Percentiles rank a stretch among this genome's conserved stretches.
Conservation (phyloP, 805 yeast genomes). For the Cephaloascus albidus region DNA sequence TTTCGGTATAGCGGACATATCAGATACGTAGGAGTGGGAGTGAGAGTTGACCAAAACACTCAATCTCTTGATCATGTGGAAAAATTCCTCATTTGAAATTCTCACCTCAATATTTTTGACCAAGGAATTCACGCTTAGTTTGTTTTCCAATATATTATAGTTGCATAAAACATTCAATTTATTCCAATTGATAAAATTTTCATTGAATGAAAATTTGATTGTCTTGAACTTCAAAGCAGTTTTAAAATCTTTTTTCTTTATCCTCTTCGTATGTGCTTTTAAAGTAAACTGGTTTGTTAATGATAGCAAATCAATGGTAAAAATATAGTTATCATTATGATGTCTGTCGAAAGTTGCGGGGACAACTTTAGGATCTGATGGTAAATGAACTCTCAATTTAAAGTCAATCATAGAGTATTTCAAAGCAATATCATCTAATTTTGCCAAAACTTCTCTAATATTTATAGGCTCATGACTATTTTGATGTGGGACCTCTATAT, state of each 20-base stretch:
- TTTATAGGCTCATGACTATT: neutral
- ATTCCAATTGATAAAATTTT: constrained; percentile 16
- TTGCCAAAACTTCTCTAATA: constrained; percentile 2
- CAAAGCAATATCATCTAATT: constrained; percentile 10
- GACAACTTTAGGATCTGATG: constrained; percentile 7
- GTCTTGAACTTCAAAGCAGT: constrained; percentile 15
- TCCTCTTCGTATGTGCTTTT: neutral
- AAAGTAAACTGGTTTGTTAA: neutral
- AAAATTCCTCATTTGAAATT: constrained; percentile 26
- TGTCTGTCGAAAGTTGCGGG: neutral
- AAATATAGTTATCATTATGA: neutral
- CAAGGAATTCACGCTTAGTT: constrained; percentile 12
- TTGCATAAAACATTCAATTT: constrained; percentile 16
- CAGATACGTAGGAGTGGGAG: neutral
- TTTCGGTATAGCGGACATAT: neutral
- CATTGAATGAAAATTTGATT: constrained; percentile 12
- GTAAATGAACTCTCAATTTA: constrained; percentile 18
- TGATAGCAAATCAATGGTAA: neutral
- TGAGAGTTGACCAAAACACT: constrained; percentile 3
- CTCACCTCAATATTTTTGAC: constrained; percentile 17
- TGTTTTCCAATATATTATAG: constrained; percentile 15
- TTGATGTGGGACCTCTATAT: neutral
- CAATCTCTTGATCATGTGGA: constrained; percentile 21
- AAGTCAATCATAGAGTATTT: constrained; percentile 22
- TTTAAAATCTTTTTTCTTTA: constrained; percentile 2